Evolutionary conservation across 176 grass and related monocot genomes (phyloP).

Genomic region (Avena eriantha): DNA sequence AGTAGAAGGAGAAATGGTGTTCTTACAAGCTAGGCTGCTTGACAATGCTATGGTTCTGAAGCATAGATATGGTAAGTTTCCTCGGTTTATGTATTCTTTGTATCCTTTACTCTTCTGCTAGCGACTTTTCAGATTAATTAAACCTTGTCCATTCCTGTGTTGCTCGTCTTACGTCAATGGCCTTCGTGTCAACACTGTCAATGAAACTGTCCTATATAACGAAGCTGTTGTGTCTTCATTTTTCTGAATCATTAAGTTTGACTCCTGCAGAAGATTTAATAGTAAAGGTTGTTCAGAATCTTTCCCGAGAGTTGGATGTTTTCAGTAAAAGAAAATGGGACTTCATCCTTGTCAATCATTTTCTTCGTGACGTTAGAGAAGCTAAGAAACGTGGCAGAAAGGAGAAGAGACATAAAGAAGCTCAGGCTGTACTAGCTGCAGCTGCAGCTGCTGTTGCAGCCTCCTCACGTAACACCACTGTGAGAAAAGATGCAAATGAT

Average conservation of each 20-base stretch:
- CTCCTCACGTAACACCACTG: slow-evolving; percentile 72
- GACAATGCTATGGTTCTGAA: slow-evolving; percentile 73
- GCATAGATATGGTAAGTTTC: slow-evolving; percentile 73
- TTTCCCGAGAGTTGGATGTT: slow-evolving; percentile 71
- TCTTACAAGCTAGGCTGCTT: slow-evolving; percentile 88
- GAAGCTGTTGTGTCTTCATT: not conserved
- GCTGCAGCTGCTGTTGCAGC: slow-evolving; percentile 78
- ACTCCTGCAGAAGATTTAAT: slow-evolving; percentile 74
- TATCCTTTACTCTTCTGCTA: slow-evolving; percentile 14
- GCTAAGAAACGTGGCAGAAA: slow-evolving; percentile 96
- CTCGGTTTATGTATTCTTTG: slow-evolving; percentile 20
- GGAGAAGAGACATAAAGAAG: slow-evolving; percentile 97
- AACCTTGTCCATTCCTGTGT: slow-evolving; percentile 7
- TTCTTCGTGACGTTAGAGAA: slow-evolving; percentile 91
- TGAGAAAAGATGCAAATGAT: slow-evolving; percentile 88
- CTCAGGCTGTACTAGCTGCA: slow-evolving; percentile 89
- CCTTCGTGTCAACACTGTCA: slow-evolving; percentile 1
- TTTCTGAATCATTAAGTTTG: slow-evolving; percentile 22
- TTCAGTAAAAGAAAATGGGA: slow-evolving; percentile 92
- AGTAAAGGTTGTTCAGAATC: slow-evolving; percentile 71
- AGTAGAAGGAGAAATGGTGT: slow-evolving; percentile 91
- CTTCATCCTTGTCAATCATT: slow-evolving; percentile 88
- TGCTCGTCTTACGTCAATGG: slow-evolving; percentile 19
- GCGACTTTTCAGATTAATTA: slow-evolving; percentile 13
- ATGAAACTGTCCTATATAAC: slow-evolving; percentile 12